Conservation (phyloP, 805 yeast species). For the Ascoidea asiatica region DNA sequence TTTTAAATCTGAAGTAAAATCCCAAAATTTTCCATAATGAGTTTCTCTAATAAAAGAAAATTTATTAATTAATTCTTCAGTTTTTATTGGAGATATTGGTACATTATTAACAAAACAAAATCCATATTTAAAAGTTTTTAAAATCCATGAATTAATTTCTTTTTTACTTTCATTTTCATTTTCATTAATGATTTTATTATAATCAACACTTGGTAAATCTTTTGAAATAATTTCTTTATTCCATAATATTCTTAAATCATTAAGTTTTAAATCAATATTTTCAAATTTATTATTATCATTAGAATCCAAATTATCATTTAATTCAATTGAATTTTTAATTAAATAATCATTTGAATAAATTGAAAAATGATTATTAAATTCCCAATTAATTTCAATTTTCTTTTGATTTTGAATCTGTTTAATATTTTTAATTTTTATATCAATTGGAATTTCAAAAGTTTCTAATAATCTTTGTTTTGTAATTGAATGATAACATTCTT, state of each 20-base stretch:
- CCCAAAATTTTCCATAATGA: slow-evolving; percentile 76
- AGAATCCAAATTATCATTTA: background rate
- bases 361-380: slow-evolving; percentile 15
- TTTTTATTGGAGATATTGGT: slow-evolving; percentile 45
- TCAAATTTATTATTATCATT: slow-evolving; percentile 14
- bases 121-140: slow-evolving; percentile 41
- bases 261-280: slow-evolving; percentile 13
- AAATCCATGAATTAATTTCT: slow-evolving; percentile 42
- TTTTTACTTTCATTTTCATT: slow-evolving; percentile 15
- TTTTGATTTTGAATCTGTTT: slow-evolving; percentile 2
- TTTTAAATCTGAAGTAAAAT: slow-evolving; percentile 54
- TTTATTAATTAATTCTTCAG: slow-evolving; percentile 41
- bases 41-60: slow-evolving; percentile 52
- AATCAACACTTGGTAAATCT: slow-evolving; percentile 35
- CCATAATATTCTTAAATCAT: slow-evolving; percentile 31
- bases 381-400: slow-evolving; percentile 22
- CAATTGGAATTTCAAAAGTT: slow-evolving; percentile 29
- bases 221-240: slow-evolving; percentile 23
- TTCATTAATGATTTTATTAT: slow-evolving; percentile 28
- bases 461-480: slow-evolving; percentile 50
- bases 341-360: slow-evolving; percentile 13
- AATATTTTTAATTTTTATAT: slow-evolving; percentile 13
- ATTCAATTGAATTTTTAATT: slow-evolving; percentile 1
- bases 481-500: slow-evolving; percentile 33
- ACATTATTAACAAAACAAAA: slow-evolving; percentile 48